phyloP scores from a whole-genome alignment of 371 early-diverging fungal genomes.

The Parasitella parasitica region DNA sequence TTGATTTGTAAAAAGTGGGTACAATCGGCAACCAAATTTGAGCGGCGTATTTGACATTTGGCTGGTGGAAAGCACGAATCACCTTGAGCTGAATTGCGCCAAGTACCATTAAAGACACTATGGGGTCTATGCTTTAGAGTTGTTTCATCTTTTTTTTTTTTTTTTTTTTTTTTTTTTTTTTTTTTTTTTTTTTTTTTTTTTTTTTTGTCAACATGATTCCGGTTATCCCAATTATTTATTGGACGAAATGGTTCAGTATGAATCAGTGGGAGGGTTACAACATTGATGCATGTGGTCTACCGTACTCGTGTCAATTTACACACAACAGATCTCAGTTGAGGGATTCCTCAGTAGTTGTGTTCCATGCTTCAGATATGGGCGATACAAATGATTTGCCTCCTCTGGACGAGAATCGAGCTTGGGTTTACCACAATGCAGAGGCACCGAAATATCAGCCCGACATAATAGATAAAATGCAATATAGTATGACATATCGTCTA shows the following conservation, averaged over 20 bases:
- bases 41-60: too few species aligned
- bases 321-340: background rate
- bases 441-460: slow-evolving; percentile 1
- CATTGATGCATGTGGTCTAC: slow-evolving; percentile 1
- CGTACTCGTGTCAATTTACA: slow-evolving; percentile 4
- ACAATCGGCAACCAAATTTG: too few species aligned
- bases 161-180: too few species aligned
- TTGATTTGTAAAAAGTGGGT: too few species aligned
- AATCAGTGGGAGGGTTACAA: slow-evolving; percentile 13
- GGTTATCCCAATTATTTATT: slow-evolving; percentile 10
- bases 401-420: background rate
- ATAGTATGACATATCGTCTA: slow-evolving; percentile 12
- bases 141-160: too few species aligned
- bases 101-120: too few species aligned
- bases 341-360: slow-evolving; percentile 1
- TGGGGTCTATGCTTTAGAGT: too few species aligned
- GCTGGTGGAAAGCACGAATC: too few species aligned
- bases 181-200: background rate
- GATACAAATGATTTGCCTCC: background rate
- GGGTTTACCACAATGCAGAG: slow-evolving; percentile 14
- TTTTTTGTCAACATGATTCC: background rate
- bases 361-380: slow-evolving; percentile 7
- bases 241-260: slow-evolving; percentile 9
- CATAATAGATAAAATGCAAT: slow-evolving; percentile 7
- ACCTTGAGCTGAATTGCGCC: too few species aligned